A percentile compares a stretch with the other conserved stretches of the same genome.
These are phyloP conservation scores for Thelonectria olida DNA, from an alignment of 2,329 filamentous ascomycete species.

Conservation along the genomic window DNA sequence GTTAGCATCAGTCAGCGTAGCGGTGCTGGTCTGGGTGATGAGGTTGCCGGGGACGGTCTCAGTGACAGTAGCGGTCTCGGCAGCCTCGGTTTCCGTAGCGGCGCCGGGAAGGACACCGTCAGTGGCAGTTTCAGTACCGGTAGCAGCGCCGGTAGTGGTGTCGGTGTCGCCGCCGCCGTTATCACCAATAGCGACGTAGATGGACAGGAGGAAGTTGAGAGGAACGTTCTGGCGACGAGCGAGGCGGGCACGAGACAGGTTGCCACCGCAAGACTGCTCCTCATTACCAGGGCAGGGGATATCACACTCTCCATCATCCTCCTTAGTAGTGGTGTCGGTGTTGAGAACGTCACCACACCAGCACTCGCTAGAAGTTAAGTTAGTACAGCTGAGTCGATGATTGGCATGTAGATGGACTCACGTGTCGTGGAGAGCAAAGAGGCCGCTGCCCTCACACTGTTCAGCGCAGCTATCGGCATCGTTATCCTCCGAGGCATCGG, in stretches of 20 bases:
- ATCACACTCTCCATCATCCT: conserved; percentile 35
- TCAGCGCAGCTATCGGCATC: conserved; percentile 32
- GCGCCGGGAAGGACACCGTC: not conserved
- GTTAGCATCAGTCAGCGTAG: conserved; percentile 38
- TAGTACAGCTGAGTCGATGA: not conserved
- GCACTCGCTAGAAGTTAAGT: conserved; percentile 37
- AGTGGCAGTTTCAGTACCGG: not conserved
- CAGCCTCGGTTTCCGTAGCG: not conserved
- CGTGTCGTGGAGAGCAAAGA: conserved; percentile 38
- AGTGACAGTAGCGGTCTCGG: conserved; percentile 22
- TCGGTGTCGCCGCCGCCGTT: conserved; percentile 6
- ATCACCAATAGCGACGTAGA: conserved; percentile 25
- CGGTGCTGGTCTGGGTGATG: conserved; percentile 36
- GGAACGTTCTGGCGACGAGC: conserved; percentile 33
- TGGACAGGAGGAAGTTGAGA: conserved; percentile 35
- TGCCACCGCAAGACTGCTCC: conserved; percentile 39
- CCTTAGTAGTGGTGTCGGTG: conserved; percentile 2
- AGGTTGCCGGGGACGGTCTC: conserved; percentile 36
- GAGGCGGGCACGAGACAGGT: conserved; percentile 11
- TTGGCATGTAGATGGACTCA: conserved; percentile 17
- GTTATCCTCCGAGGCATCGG: conserved; percentile 25
- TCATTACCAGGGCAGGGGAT: conserved; percentile 41
- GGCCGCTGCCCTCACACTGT: conserved; percentile 35
- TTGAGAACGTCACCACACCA: conserved; percentile 40
- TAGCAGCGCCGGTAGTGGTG: not conserved